Percentiles rank a stretch among this genome's conserved stretches.
Conservation (phyloP, 1,139 yeast species). For the Geotrichum citri-aurantii region DNA sequence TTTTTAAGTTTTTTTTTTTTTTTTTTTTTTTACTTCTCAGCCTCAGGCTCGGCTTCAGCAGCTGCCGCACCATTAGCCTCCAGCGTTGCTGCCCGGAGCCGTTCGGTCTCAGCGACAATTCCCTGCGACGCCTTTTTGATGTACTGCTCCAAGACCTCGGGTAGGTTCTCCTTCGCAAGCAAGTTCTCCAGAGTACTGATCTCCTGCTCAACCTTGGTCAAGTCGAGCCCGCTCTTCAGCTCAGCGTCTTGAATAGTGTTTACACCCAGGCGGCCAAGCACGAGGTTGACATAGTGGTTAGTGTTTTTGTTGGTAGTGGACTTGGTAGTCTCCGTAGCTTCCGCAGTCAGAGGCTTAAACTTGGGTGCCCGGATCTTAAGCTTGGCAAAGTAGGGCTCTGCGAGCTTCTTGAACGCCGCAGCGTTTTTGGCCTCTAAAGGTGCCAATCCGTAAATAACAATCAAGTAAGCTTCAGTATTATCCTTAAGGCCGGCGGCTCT, state of each 20-base stretch:
- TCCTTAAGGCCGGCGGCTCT: neutral
- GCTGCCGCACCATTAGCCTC: neutral
- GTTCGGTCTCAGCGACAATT: constrained; percentile 13
- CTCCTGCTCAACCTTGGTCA: constrained; percentile 10
- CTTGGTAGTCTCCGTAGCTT: constrained; percentile 4
- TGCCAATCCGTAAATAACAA: constrained; percentile 18
- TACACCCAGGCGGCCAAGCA: constrained; percentile 16
- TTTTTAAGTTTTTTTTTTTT: neutral
- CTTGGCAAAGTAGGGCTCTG: constrained; percentile 1
- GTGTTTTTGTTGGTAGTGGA: constrained; percentile 7
- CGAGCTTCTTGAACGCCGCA: constrained; percentile 1
- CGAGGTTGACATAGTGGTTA: constrained; percentile 13
- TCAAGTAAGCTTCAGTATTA: constrained; percentile 13
- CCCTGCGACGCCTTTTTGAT: constrained; percentile 17
- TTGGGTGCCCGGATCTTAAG: neutral
- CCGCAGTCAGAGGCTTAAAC: neutral
- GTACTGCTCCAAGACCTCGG: constrained; percentile 15
- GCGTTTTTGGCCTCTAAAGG: constrained; percentile 7
- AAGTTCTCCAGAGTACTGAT: constrained; percentile 3
- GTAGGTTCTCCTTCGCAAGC: constrained; percentile 3
- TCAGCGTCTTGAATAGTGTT: constrained; percentile 3
- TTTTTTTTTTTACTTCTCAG: neutral
- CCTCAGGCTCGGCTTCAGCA: neutral
- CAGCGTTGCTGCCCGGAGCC: neutral
- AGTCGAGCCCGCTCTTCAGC: constrained; percentile 5